phyloP scores from a whole-genome alignment of 1,139 yeast species.

The Suhomyces chickasaworum region DNA sequence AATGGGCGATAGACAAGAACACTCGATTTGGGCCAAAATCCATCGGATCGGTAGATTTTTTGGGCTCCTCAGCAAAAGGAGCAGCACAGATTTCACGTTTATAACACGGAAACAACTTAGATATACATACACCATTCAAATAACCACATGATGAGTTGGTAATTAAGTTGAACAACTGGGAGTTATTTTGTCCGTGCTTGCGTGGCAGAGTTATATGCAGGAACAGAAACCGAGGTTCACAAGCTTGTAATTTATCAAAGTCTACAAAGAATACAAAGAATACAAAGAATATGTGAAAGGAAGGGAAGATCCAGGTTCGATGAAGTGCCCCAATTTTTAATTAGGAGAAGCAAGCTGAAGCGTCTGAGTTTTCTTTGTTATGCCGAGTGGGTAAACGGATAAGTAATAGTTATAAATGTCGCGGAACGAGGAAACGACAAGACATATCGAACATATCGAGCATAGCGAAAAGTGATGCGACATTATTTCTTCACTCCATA shows the following conservation, averaged over 20 bases:
- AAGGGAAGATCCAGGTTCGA: too few species aligned
- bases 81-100: neutral
- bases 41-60: neutral
- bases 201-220: slow-evolving; percentile 13
- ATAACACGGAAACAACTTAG: neutral
- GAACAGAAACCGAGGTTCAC: slow-evolving; percentile 4
- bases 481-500: too few species aligned
- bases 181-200: slow-evolving; percentile 10
- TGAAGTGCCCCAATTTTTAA: too few species aligned
- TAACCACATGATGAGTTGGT: slow-evolving; percentile 34
- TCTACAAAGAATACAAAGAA: too few species aligned
- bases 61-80: neutral
- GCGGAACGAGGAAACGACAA: too few species aligned
- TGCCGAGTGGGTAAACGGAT: too few species aligned
- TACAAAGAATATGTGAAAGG: too few species aligned
- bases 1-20: neutral
- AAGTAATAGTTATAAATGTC: too few species aligned
- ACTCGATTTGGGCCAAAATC: neutral
- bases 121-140: slow-evolving; percentile 47
- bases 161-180: slow-evolving; percentile 3
- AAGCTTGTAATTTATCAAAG: neutral
- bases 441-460: too few species aligned
- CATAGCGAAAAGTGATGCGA: too few species aligned
- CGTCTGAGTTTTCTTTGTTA: too few species aligned
- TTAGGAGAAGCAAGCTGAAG: too few species aligned